Evolutionary conservation across 495 filamentous ascomycete species (phyloP), one percentile per base, ranked within the genome.

Genomic region (Aspergillus nidulans): DNA sequence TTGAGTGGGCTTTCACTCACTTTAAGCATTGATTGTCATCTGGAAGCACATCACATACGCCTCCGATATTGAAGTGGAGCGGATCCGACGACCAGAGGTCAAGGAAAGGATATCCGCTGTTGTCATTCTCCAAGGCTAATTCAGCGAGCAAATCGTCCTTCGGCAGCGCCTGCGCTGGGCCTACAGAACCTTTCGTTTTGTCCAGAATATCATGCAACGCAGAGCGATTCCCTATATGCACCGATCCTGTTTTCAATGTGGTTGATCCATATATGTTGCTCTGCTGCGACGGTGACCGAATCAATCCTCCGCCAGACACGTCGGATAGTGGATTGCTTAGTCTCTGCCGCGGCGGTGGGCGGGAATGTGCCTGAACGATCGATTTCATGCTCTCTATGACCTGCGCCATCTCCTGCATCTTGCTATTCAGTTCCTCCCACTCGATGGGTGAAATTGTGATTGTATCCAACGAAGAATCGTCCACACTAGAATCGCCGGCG

Each of bases 71-170:
- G 21, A 83, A 81, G 4, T 84, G 77, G 7, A 81, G 87, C 60
- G 88, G 88, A 62, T 82, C 79, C 0, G 79, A 81, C 6, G 79
- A 74, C 81, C 81, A 85, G 24, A 85, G 69, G 63, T 84, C 81
- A 15, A 84, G 78, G 55, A 95, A 86, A 7, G 90, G 90, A 64
- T 92, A 95, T 36, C 87, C 85, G 15, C 86, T 85, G 19, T 79
- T 77, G 47, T 90, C 87, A 59, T 90, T 91, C 57, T 90, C 89
- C 45, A 95, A 74, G 16, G 88, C 90, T 36, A 95, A 81, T 18
- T 92, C 85, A 9, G 88, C 86, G 28, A 91, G 79, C 65, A 95
- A 84, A 63, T 88, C 88, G 53, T 88, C 86, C 67, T 86, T 82
- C 30, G 91, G 74, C n/a, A 91, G 72, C 52, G 78, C 85, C 56